Conservation (phyloP, 139 green algal genomes). For the Coelastrella sp. region DNA sequence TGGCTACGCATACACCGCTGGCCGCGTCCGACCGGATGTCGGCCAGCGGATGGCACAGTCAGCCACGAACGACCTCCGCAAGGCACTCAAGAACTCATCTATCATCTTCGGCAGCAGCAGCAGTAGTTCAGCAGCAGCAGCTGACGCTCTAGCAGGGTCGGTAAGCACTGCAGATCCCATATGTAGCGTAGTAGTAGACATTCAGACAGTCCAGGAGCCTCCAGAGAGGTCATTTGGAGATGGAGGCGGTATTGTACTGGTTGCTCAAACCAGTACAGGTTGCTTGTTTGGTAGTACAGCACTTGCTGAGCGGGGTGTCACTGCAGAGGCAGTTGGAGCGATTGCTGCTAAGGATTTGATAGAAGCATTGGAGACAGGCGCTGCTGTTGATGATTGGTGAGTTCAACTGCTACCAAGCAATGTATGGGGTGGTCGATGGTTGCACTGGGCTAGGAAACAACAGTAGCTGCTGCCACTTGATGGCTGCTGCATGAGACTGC, state of each 20-base stretch:
- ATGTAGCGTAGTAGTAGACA: not conserved
- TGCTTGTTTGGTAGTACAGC: constrained; percentile 69
- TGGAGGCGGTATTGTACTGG: constrained; percentile 71
- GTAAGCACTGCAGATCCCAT: not conserved
- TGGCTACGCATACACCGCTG: constrained; percentile 67
- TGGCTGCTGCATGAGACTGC: no score
- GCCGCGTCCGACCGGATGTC: constrained; percentile 36
- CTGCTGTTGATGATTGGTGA: constrained; percentile 49
- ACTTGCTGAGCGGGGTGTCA: constrained; percentile 56
- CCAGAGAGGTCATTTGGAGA: constrained; percentile 59
- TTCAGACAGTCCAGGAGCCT: constrained; percentile 44
- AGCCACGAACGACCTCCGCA: not conserved
- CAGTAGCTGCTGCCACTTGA: no score
- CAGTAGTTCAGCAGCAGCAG: constrained; percentile 23
- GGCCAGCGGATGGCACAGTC: not conserved
- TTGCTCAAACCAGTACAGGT: constrained; percentile 65
- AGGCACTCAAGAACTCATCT: not conserved
- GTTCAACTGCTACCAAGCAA: not conserved
- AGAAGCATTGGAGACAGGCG: constrained; percentile 65
- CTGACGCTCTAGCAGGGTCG: not conserved
- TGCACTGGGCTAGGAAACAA: no score
- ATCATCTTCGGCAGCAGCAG: constrained; percentile 58
- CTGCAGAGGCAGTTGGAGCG: constrained; percentile 59
- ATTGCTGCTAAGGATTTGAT: constrained; percentile 68
- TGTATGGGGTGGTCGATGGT: no score